Conservation (phyloP, 2,329 filamentous ascomycete genomes). For the Penicillium sp. region DNA sequence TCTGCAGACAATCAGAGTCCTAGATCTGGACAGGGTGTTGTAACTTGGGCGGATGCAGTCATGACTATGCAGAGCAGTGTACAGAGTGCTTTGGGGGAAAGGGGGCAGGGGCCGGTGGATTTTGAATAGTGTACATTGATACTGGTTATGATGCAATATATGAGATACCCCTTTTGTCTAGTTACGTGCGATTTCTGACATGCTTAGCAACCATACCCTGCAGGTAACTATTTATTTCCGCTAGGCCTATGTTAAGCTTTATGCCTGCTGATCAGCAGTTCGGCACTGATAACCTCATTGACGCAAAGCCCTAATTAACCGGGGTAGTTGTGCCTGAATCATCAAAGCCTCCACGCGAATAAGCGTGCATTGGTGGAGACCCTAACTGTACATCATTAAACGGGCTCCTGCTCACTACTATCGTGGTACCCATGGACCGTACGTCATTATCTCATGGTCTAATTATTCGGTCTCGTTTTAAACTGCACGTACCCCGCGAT, state of each 20-base stretch:
- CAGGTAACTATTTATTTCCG: no score
- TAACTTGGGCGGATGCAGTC: slow-evolving; percentile 39
- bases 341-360: background rate
- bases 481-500: background rate
- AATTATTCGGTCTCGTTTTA: background rate
- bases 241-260: background rate
- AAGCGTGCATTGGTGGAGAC: background rate
- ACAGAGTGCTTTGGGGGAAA: slow-evolving; percentile 40
- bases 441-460: background rate
- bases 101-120: slow-evolving; percentile 46
- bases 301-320: background rate
- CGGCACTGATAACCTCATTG: background rate
- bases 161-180: background rate
- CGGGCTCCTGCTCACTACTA: background rate
- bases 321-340: slow-evolving; percentile 6
- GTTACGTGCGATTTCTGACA: no score
- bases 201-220: no score
- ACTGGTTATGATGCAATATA: slow-evolving; percentile 6
- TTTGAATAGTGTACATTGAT: slow-evolving; percentile 30
- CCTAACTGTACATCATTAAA: background rate
- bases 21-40: slow-evolving; percentile 15
- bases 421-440: background rate
- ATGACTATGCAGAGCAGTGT: slow-evolving; percentile 41
- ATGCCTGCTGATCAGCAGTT: background rate
- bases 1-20: slow-evolving; percentile 36